phyloP scores from a whole-genome alignment of 1,139 yeast genomes.

The Zygoascus hellenicus region DNA sequence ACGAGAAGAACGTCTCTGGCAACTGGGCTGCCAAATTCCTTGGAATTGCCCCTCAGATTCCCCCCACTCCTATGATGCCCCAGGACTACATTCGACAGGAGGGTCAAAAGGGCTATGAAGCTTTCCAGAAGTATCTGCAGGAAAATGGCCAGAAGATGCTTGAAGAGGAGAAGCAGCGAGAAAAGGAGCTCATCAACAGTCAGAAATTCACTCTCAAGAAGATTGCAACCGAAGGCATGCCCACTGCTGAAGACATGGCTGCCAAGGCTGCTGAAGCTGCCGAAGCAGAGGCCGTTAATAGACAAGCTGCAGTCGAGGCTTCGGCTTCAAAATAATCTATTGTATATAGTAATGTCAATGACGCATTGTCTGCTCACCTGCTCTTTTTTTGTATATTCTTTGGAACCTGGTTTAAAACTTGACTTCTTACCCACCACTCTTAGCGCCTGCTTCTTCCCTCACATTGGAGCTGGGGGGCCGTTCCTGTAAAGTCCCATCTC shows the following conservation, averaged over 20 bases:
- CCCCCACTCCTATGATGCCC: conserved; percentile 74
- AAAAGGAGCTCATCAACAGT: conserved; percentile 75
- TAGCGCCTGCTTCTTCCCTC: too few species aligned
- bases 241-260: conserved; percentile 80
- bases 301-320: too few species aligned
- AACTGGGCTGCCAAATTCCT: conserved; percentile 55
- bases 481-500: too few species aligned
- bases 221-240: conserved; percentile 78
- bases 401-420: too few species aligned
- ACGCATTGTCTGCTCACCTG: too few species aligned
- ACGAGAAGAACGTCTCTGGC: conserved; percentile 36
- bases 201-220: conserved; percentile 75
- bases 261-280: conserved; percentile 33
- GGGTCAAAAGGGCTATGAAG: conserved; percentile 84
- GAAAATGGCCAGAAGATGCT: conserved; percentile 87
- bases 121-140: conserved; percentile 72
- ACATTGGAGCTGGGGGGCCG: too few species aligned
- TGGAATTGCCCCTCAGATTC: conserved; percentile 52
- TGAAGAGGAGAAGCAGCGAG: conserved; percentile 71
- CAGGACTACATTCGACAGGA: conserved; percentile 86
- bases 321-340: too few species aligned
- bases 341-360: too few species aligned
- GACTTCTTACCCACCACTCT: too few species aligned
- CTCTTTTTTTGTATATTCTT: too few species aligned
- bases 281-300: neutral